Evolutionary conservation across 768 basidiomycete species (phyloP), one percentile per base, ranked within the genome.

Genomic region (Kwoniella dendrophila): DNA sequence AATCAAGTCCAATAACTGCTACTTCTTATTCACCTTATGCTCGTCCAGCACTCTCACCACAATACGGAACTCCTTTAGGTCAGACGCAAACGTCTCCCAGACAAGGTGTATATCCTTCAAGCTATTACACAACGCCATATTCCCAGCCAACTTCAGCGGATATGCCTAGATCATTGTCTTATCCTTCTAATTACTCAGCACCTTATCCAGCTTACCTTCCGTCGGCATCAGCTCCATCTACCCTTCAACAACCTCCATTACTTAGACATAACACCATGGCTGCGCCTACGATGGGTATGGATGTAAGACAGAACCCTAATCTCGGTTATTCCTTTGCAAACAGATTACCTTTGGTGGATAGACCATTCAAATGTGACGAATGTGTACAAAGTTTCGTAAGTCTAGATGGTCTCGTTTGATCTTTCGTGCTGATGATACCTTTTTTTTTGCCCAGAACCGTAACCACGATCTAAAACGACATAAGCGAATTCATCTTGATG

Each of bases 381-480:
- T 80, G 79, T 63, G 70, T 72, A 1, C 77, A 78, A 54, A 75
- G 76, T 64, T 80, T 80, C 60, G 74, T 76, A 57, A 68, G 72
- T 73, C n/a, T n/a, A n/a, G n/a, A n/a, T n/a, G n/a, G n/a, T n/a
- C n/a, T n/a, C n/a, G n/a, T n/a, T n/a, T n/a, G n/a, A n/a, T n/a
- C n/a, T n/a, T n/a, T n/a, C n/a, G n/a, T n/a, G n/a, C n/a, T n/a
- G n/a, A n/a, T n/a, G n/a, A n/a, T n/a, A n/a, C 41, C 29, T 27
- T 2, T 36, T 26, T 4, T 33, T n/a, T n/a, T n/a, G n/a, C n/a
- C 26, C 48, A 76, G 77, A 80, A 79, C 67, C 77, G 79, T 12
- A 79, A 79, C 56, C 79, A 80, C 61, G 79, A 80, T 58, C 53
- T 79, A 51, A 80, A 80, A 54, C 68, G 79, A 40, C 79, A 80